Conservation (phyloP, 2,329 filamentous ascomycete genomes). For the Ambrosiella xylebori region DNA sequence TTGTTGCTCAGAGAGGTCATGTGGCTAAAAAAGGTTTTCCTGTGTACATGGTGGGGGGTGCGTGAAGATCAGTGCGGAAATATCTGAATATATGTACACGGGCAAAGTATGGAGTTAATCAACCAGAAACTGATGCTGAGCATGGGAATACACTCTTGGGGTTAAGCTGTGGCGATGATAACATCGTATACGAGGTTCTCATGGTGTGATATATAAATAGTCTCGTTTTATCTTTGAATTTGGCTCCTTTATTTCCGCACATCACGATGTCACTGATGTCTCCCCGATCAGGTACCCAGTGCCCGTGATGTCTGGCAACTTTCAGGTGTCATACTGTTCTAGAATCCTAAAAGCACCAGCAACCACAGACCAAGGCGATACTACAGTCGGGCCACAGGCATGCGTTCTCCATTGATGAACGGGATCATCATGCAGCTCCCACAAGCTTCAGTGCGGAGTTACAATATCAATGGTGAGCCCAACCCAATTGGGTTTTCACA, state of each 20-base stretch:
- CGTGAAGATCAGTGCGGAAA: not conserved
- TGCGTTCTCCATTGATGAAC: no score
- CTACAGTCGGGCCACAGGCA: no score
- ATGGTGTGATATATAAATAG: not conserved
- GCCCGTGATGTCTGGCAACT: not conserved
- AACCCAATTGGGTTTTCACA: not conserved
- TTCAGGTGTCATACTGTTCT: not conserved
- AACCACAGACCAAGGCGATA: no score
- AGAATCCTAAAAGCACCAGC: not conserved
- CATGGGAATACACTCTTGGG: no score
- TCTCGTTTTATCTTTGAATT: not conserved
- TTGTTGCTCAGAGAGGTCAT: constrained; percentile 11
- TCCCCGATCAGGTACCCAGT: not conserved
- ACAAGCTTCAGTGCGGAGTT: not conserved
- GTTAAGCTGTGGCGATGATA: no score
- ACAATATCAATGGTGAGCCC: constrained; percentile 1
- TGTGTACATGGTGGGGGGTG: not conserved
- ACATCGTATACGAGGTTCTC: no score
- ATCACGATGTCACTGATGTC: not conserved
- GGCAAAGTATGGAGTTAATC: no score
- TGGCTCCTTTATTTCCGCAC: not conserved
- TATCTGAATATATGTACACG: no score
- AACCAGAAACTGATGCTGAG: no score
- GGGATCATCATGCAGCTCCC: not conserved
- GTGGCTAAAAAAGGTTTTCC: constrained; percentile 12